phyloP scores from a whole-genome alignment of 805 yeast genomes.

The Candida orba region DNA sequence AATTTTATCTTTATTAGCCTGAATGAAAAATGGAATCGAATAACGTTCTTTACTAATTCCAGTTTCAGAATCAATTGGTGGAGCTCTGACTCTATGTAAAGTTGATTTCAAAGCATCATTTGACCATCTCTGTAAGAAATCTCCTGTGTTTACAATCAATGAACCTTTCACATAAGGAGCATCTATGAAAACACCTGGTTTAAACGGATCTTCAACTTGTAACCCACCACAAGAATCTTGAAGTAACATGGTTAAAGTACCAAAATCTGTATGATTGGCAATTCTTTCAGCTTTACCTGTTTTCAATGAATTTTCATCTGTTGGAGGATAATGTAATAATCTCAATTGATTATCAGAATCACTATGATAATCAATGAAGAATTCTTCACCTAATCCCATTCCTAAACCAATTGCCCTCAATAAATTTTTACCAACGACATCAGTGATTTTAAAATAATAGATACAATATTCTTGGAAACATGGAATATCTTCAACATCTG shows the following conservation, averaged over 20 bases:
- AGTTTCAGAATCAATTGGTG: slow-evolving; percentile 14
- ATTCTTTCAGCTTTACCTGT: slow-evolving; percentile 21
- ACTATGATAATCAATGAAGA: slow-evolving; percentile 16
- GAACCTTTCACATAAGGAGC: slow-evolving; percentile 19
- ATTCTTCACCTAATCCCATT: slow-evolving; percentile 16
- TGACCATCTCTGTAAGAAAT: slow-evolving; percentile 23
- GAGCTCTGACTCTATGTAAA: slow-evolving; percentile 21
- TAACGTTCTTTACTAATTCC: slow-evolving; percentile 19
- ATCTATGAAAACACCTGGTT: slow-evolving; percentile 14
- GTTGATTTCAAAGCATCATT: slow-evolving; percentile 21
- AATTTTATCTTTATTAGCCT: slow-evolving; percentile 18
- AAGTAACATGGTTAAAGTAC: slow-evolving; percentile 21
- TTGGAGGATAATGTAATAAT: slow-evolving; percentile 21
- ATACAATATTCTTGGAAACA: slow-evolving; percentile 19
- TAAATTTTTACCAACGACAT: slow-evolving; percentile 12
- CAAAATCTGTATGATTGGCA: slow-evolving; percentile 25
- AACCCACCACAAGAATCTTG: slow-evolving; percentile 23
- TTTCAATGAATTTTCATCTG: slow-evolving; percentile 11
- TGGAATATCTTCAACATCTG: slow-evolving; percentile 19
- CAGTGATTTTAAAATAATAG: slow-evolving; percentile 14
- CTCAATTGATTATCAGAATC: slow-evolving; percentile 20
- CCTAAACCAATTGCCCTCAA: slow-evolving; percentile 22
- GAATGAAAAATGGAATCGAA: slow-evolving; percentile 24
- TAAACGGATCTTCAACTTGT: slow-evolving; percentile 17
- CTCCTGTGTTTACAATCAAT: slow-evolving; percentile 21